Evolutionary conservation across 225 moss, liverwort and hornwort genomes (phyloP).

Genomic region (Pseudoscleropodium purum): DNA sequence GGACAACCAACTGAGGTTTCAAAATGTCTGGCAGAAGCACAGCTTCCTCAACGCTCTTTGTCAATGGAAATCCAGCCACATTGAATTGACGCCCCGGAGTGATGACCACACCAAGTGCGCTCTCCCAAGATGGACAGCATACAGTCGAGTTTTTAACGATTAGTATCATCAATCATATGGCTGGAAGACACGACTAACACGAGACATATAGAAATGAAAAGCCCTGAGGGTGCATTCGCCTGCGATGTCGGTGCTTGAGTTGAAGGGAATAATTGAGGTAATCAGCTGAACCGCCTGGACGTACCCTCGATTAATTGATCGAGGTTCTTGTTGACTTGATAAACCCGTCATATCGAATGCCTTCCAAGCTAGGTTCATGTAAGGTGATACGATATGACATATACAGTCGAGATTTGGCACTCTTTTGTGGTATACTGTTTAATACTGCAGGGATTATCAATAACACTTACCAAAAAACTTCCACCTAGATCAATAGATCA

Average conservation of each 20-base stretch:
- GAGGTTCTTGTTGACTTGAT: neutral
- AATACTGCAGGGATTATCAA: neutral
- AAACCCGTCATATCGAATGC: neutral
- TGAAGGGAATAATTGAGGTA: neutral
- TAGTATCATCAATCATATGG: neutral
- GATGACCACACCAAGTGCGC: conserved; percentile 40
- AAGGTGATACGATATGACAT: neutral
- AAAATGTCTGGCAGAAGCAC: conserved; percentile 18
- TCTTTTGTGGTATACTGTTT: neutral
- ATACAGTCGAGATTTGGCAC: neutral
- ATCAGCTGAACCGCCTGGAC: too few relatives aligned
- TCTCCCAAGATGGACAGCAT: neutral
- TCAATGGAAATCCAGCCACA: conserved; percentile 32
- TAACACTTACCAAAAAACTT: neutral
- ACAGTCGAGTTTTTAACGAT: neutral
- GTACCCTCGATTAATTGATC: neutral
- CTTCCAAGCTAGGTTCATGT: neutral
- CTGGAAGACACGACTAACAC: neutral
- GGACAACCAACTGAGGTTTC: conserved; percentile 24
- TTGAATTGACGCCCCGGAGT: conserved; percentile 44
- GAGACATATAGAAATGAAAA: neutral
- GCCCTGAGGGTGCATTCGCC: neutral
- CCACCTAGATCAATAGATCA: neutral
- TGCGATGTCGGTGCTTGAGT: neutral
- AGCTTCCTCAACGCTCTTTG: conserved; percentile 38